Percentiles rank a stretch among this genome's conserved stretches.
These are phyloP conservation scores for Darksidea phi DNA, from an alignment of 495 filamentous ascomycete genomes.

Conservation along the genomic window DNA sequence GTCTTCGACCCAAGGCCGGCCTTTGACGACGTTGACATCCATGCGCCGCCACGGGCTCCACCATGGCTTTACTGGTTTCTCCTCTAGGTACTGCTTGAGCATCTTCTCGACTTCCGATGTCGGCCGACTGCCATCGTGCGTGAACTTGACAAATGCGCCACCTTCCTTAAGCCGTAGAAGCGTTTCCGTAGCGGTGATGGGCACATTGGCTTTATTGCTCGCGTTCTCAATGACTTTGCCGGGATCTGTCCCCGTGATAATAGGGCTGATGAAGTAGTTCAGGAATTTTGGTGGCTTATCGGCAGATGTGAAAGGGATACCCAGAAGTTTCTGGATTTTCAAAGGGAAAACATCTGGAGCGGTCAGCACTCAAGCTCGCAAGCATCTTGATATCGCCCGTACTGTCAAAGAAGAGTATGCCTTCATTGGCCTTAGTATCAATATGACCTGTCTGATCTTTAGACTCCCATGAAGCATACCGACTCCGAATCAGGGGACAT, in stretches of 20 bases:
- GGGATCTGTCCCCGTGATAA: conserved; percentile 61
- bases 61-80: conserved; percentile 79
- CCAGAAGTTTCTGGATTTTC: conserved; percentile 65
- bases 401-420: conserved; percentile 90
- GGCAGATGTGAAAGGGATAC: conserved; percentile 57
- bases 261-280: conserved; percentile 61
- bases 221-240: conserved; percentile 50
- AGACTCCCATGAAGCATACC: too few relatives aligned
- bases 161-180: conserved; percentile 85
- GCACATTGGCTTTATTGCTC: conserved; percentile 39
- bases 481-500: too few relatives aligned
- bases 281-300: conserved; percentile 59
- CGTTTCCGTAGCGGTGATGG: conserved; percentile 74
- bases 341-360: conserved; percentile 76
- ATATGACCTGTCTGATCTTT: conserved; percentile 68
- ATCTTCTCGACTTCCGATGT: conserved; percentile 59
- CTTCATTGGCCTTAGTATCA: conserved; percentile 64
- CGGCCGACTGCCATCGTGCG: conserved; percentile 54
- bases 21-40: conserved; percentile 66
- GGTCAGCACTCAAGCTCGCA: neutral
- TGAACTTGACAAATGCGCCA: conserved; percentile 89
- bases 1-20: conserved; percentile 94
- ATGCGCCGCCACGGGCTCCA: conserved; percentile 80
- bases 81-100: conserved; percentile 56
- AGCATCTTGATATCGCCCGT: conserved; percentile 31